Evolutionary conservation across 805 yeast species (phyloP), one percentile per base, ranked within the genome.

Genomic region (Zygosaccharomyces lentus): DNA sequence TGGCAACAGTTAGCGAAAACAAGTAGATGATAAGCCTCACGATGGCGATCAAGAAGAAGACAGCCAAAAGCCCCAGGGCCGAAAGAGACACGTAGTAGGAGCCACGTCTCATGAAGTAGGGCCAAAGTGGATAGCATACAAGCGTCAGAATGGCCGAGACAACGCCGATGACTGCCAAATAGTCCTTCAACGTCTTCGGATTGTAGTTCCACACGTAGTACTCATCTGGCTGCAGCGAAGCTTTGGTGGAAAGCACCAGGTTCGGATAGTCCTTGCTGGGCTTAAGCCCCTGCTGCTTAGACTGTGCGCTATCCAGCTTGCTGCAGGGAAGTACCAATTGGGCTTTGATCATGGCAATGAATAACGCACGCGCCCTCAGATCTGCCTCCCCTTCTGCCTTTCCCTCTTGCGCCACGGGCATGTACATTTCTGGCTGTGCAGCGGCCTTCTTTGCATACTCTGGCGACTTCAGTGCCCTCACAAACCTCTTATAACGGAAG

Each of bases 41-140:
- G 36, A 93, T 74, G 1, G 97, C 96, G 56, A 86, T 66, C 16
- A 68, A 84, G 54, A 93, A 84, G 66, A 93, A 84, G 38, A 78
- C 69, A 4, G 81, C 89, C 36, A 93, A 72, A 30, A 91, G 67
- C 0, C 86, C 89, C 51, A 93, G 69, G 45, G 82, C 68, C 6
- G 78, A 84, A 74, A 91, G 78, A 27, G 96, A 85, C 44, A 88
- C 63, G 64, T 89, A 93, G 86, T 96, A 93, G 26, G 87, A 96
- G 35, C 93, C 95, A 45, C 75, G 75, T 64, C 95, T 82, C 93
- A 93, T 81, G 67, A 83, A 80, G 30, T 72, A 60, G 23, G 99
- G 99, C 99, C 99, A 93, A 59, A 93, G 75, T 52, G 98, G 99
- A 81, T 88, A 93, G 17, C 78, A 83, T 6, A 76, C 78, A 16